A percentile compares a stretch with the other conserved stretches of the same genome.
Evolutionary conservation across 139 green algal genomes (phyloP).

Genomic region (Coccomyxa sp.): DNA sequence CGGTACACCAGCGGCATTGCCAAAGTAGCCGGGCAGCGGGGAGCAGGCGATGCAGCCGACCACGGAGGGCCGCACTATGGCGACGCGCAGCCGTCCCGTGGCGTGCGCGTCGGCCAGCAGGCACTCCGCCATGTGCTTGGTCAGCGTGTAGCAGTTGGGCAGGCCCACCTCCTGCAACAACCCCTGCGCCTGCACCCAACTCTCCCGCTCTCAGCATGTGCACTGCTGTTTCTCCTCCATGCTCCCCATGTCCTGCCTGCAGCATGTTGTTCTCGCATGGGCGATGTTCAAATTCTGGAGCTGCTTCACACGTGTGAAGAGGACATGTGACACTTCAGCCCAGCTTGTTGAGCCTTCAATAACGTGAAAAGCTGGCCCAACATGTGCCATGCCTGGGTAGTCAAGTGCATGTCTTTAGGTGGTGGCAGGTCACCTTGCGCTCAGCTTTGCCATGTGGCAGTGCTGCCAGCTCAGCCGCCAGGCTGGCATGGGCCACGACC

Average conservation of each 20-base stretch:
- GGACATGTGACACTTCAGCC: too few species aligned
- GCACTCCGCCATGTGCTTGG: slow-evolving; percentile 32
- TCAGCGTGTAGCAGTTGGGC: slow-evolving; percentile 23
- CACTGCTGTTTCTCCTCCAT: too few species aligned
- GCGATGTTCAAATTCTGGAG: too few species aligned
- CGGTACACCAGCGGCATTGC: slow-evolving; percentile 1
- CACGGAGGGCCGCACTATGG: slow-evolving; percentile 22
- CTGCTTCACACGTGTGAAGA: too few species aligned
- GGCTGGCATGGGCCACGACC: neutral
- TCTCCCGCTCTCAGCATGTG: too few species aligned
- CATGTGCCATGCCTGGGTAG: too few species aligned
- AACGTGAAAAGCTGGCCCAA: too few species aligned
- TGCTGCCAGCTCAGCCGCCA: slow-evolving; percentile 1
- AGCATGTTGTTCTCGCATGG: too few species aligned
- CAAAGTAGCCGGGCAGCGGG: slow-evolving; percentile 6
- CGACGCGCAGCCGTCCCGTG: neutral
- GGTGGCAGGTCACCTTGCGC: neutral
- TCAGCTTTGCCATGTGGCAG: neutral
- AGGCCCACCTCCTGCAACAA: neutral
- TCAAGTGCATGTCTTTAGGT: neutral
- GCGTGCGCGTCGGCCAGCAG: slow-evolving; percentile 12
- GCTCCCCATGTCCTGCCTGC: too few species aligned
- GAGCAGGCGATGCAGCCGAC: slow-evolving; percentile 5
- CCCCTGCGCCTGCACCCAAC: neutral
- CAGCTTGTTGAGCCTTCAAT: too few species aligned